These are phyloP conservation scores for Sclerotinia trifoliorum DNA, from an alignment of 2,329 filamentous ascomycete species.

Conservation along the genomic window DNA sequence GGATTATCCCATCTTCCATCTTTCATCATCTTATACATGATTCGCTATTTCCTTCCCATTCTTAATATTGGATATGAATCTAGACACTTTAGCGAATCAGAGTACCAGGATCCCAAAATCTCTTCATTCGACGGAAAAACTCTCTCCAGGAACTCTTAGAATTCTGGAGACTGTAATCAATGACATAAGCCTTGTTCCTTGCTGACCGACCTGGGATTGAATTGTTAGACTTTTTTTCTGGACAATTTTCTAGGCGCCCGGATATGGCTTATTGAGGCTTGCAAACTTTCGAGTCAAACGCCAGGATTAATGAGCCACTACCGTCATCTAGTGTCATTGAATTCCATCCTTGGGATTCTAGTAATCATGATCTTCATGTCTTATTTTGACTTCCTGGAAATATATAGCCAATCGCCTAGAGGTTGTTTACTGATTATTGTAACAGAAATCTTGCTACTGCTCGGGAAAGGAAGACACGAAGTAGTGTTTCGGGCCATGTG, in stretches of 20 bases:
- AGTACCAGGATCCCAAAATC: neutral
- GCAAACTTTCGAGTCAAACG: neutral
- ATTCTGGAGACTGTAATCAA: neutral
- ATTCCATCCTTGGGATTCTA: neutral
- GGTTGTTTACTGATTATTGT: neutral
- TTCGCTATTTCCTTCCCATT: slow-evolving; percentile 5
- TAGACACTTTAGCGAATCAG: slow-evolving; percentile 11
- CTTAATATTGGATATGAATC: slow-evolving; percentile 5
- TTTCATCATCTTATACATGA: neutral
- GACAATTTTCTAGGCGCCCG: neutral
- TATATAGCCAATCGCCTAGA: neutral
- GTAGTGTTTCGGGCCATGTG: neutral
- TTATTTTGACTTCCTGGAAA: neutral
- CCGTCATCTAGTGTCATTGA: neutral
- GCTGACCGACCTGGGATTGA: neutral
- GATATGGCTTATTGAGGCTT: slow-evolving; percentile 10
- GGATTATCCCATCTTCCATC: slow-evolving; percentile 5
- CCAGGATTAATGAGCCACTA: slow-evolving; percentile 5
- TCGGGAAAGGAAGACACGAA: neutral
- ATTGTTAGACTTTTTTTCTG: neutral
- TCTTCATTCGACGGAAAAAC: slow-evolving; percentile 12
- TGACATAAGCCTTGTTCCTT: slow-evolving; percentile 7
- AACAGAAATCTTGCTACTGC: neutral
- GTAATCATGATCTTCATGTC: neutral
- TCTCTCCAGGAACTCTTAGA: neutral